phyloP scores from a whole-genome alignment of 2,329 filamentous ascomycete species.

The Huntiella decipiens region DNA sequence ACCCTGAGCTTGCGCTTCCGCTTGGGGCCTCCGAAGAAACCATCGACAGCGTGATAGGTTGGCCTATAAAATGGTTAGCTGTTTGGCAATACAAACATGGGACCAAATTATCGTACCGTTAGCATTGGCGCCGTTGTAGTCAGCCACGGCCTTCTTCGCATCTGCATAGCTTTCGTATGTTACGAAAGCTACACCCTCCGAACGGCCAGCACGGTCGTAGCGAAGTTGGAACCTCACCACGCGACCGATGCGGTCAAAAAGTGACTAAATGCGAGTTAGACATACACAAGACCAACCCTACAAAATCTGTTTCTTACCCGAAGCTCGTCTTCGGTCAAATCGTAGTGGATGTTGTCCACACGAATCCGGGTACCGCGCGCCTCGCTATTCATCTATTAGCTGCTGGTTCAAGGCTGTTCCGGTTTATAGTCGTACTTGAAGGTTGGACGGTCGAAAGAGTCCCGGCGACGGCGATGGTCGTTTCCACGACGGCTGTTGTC shows the following conservation, averaged over 20 bases:
- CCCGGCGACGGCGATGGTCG: conserved; percentile 22
- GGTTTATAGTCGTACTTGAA: conserved; percentile 7
- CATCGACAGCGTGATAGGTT: conserved; percentile 59
- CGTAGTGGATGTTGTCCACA: conserved; percentile 84
- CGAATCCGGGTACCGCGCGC: conserved; percentile 49
- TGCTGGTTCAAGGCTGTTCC: not conserved
- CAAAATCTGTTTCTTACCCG: conserved; percentile 31
- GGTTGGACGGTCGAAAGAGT: conserved; percentile 15
- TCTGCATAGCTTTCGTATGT: conserved; percentile 56
- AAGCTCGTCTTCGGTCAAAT: conserved; percentile 68
- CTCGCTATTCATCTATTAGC: conserved; percentile 22
- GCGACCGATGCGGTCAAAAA: conserved; percentile 62
- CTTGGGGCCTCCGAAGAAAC: conserved; percentile 27
- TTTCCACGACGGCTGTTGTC: conserved; percentile 39
- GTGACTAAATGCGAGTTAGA: conserved; percentile 13
- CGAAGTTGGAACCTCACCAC: conserved; percentile 49
- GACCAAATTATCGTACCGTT: conserved; percentile 34
- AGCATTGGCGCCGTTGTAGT: conserved; percentile 81
- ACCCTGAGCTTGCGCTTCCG: conserved; percentile 1
- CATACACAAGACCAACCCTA: not conserved
- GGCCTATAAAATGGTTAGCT: conserved; percentile 27
- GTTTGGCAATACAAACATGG: too few relatives aligned
- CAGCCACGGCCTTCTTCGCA: conserved; percentile 52
- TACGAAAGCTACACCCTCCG: conserved; percentile 67
- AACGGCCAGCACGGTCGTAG: conserved; percentile 79